Evolutionary conservation across 176 grass and related monocot species (phyloP).

Genomic region (Zoysia pacifica): DNA sequence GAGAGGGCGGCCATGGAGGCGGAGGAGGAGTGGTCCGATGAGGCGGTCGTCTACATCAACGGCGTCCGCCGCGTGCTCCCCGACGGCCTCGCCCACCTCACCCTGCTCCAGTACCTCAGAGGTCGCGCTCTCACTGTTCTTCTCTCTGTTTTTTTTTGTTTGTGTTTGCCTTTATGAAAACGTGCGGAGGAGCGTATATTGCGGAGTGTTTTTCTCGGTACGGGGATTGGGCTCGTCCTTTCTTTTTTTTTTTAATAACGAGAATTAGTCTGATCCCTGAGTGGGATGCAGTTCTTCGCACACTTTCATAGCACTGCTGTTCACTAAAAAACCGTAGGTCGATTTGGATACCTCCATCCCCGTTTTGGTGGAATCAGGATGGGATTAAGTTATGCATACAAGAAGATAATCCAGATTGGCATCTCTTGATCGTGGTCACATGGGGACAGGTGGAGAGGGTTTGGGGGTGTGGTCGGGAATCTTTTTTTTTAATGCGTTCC

Average conservation of each 20-base stretch:
- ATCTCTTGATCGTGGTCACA: neutral
- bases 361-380: neutral
- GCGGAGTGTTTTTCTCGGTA: neutral
- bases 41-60: constrained; percentile 87
- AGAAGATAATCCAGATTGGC: neutral
- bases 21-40: constrained; percentile 66
- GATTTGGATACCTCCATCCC: neutral
- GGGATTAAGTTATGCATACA: neutral
- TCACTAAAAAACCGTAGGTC: neutral
- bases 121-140: constrained; percentile 23
- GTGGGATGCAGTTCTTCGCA: constrained; percentile 2
- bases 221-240: neutral
- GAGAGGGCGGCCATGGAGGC: constrained; percentile 24
- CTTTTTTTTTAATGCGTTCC: too few species aligned
- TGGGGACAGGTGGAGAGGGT: too few species aligned
- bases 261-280: neutral
- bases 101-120: constrained; percentile 93
- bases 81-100: constrained; percentile 87
- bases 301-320: neutral
- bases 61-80: constrained; percentile 83
- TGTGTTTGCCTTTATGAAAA: neutral
- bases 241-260: neutral
- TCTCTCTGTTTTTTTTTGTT: neutral
- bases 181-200: neutral
- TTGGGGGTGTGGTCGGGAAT: too few species aligned